These are phyloP conservation scores for Paraphoma chrysanthemicola DNA, from an alignment of 2,329 filamentous ascomycete genomes.

Conservation along the genomic window DNA sequence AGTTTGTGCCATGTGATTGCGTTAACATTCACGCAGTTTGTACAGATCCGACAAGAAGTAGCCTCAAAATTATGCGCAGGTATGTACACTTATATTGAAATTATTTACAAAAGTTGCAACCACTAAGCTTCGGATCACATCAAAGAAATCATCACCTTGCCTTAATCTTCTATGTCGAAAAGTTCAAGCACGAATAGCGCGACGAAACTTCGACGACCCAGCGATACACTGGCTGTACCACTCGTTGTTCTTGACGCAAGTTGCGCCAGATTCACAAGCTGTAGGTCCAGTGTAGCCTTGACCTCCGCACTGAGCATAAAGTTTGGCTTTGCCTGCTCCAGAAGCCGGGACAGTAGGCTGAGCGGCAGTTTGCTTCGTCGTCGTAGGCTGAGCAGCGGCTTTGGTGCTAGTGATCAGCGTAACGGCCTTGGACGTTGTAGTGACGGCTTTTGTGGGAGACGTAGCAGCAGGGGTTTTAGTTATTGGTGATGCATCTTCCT, in stretches of 20 bases:
- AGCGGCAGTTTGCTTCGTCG: background rate
- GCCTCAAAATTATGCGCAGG: no score
- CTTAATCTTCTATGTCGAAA: no score
- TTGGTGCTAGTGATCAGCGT: background rate
- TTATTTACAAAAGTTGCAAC: background rate
- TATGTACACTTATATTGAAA: background rate
- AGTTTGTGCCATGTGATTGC: no score
- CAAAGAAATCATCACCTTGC: background rate
- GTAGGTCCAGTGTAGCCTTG: slow-evolving; percentile 46
- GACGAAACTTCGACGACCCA: slow-evolving; percentile 16
- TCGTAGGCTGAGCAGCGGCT: background rate
- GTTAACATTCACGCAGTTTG: no score
- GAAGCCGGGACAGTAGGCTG: background rate
- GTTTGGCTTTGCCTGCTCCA: slow-evolving; percentile 6
- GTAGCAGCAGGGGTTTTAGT: no score
- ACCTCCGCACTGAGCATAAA: slow-evolving; percentile 52
- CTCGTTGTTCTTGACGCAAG: slow-evolving; percentile 45
- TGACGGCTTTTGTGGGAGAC: background rate
- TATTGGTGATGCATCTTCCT: background rate
- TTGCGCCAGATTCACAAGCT: slow-evolving; percentile 44
- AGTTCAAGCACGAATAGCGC: background rate
- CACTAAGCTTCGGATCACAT: background rate
- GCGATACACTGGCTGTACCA: slow-evolving; percentile 53
- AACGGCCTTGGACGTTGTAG: background rate
- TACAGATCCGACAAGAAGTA: no score